These are phyloP conservation scores for Trichomonascus vanleenenianus DNA, from an alignment of 805 yeast genomes.

Conservation along the genomic window DNA sequence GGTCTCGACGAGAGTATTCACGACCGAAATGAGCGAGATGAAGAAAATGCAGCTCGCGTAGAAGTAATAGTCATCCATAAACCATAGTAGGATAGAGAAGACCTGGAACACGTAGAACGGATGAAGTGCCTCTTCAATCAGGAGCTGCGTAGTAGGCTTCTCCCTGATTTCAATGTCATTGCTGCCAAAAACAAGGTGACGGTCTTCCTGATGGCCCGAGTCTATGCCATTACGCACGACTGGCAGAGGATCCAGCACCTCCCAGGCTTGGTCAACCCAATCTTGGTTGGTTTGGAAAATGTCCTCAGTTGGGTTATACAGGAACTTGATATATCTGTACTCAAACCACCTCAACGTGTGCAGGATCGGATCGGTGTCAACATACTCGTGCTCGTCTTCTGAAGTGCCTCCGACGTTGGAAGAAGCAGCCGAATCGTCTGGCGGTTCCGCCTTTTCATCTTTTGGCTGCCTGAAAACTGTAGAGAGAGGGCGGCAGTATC, in stretches of 20 bases:
- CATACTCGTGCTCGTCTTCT: slow-evolving; percentile 16
- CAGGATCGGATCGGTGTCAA: slow-evolving; percentile 52
- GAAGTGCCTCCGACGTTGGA: background rate
- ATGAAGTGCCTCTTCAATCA: slow-evolving; percentile 83
- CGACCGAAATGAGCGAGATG: slow-evolving; percentile 74
- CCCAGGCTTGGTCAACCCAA: slow-evolving; percentile 85
- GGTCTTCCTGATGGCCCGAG: slow-evolving; percentile 57
- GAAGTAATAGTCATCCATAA: slow-evolving; percentile 84
- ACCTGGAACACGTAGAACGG: slow-evolving; percentile 95
- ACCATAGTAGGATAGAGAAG: slow-evolving; percentile 86
- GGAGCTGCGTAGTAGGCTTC: slow-evolving; percentile 54
- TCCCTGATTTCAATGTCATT: slow-evolving; percentile 72
- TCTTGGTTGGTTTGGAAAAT: slow-evolving; percentile 73
- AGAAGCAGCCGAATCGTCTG: slow-evolving; percentile 1
- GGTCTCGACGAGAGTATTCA: slow-evolving; percentile 81
- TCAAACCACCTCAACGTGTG: slow-evolving; percentile 65
- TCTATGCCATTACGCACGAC: slow-evolving; percentile 56
- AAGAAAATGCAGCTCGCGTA: slow-evolving; percentile 88
- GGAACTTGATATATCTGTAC: slow-evolving; percentile 75
- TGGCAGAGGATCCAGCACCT: slow-evolving; percentile 29
- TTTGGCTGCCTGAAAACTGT: slow-evolving; percentile 42
- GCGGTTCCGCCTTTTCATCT: slow-evolving; percentile 6
- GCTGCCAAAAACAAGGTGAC: slow-evolving; percentile 66
- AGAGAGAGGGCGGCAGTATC: slow-evolving; percentile 68
- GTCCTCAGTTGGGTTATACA: slow-evolving; percentile 83